A percentile compares a stretch with the other conserved stretches of the same genome.
phyloP scores from a whole-genome alignment of 75 land plant species.

The Pseudotsuga menziesii region DNA sequence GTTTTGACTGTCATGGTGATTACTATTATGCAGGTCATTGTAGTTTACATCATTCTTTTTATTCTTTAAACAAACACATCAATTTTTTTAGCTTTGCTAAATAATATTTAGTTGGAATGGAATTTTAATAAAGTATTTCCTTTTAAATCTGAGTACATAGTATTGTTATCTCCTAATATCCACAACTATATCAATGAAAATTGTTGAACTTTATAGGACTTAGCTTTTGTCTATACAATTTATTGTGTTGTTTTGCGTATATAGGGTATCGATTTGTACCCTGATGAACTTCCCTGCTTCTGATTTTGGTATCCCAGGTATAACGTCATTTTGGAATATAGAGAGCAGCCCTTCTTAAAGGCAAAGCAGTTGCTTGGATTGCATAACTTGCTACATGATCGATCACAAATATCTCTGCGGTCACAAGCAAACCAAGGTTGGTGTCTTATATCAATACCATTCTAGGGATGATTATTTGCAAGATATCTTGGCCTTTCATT shows the following conservation, averaged over 20 bases:
- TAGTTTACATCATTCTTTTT: no score
- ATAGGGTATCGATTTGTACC: background rate
- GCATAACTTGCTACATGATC: no score
- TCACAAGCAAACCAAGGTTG: no score
- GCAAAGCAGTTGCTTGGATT: no score
- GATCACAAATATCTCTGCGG: no score
- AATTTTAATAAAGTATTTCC: no score
- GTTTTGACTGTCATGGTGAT: no score
- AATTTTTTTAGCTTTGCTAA: no score
- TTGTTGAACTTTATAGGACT: background rate
- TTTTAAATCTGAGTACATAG: background rate
- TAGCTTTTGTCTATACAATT: background rate
- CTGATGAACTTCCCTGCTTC: background rate
- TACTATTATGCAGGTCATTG: no score
- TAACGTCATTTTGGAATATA: slow-evolving; percentile 31
- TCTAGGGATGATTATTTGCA: background rate
- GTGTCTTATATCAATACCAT: background rate
- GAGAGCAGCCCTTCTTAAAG: slow-evolving; percentile 48
- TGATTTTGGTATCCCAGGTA: slow-evolving; percentile 29
- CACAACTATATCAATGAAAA: background rate
- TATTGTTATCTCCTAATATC: background rate
- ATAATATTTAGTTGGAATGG: no score
- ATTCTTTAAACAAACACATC: no score
- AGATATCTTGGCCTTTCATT: background rate
- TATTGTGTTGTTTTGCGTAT: no score